Evolutionary conservation across 2,329 filamentous ascomycete species (phyloP).

Genomic region (Paracoccidioides brasiliensis): DNA sequence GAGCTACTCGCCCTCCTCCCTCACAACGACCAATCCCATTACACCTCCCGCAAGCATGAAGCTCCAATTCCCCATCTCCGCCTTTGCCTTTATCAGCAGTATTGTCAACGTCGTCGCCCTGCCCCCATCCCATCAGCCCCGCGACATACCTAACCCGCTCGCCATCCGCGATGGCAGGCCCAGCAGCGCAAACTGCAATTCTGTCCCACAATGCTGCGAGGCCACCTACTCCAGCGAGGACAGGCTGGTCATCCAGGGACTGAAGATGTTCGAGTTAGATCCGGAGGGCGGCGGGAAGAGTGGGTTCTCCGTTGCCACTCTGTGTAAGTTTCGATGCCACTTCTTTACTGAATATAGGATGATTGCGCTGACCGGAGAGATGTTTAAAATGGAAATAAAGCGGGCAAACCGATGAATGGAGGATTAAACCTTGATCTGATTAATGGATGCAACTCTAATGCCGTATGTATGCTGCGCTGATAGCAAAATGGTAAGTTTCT

Average conservation of each 20-base stretch:
- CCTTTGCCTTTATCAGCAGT: neutral
- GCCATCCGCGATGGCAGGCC: neutral
- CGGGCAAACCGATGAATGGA: neutral
- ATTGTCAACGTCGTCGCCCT: neutral
- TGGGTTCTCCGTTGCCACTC: neutral
- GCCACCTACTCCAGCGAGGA: neutral
- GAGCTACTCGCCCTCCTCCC: neutral
- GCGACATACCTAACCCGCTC: neutral
- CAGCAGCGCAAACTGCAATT: neutral
- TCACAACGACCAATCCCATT: neutral
- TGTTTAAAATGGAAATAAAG: neutral
- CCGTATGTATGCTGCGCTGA: slow-evolving; percentile 2
- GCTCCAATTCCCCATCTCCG: slow-evolving; percentile 3
- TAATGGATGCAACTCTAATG: neutral
- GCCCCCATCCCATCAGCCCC: neutral
- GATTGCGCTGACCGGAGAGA: neutral
- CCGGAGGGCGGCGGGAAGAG: neutral
- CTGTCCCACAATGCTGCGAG: slow-evolving; percentile 2
- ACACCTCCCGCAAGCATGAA: neutral
- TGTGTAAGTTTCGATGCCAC: neutral
- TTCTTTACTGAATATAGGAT: neutral
- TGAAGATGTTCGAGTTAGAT: neutral
- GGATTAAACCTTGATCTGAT: neutral
- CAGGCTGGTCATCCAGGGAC: neutral
- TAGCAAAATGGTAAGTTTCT: slow-evolving; percentile 1